Evolutionary conservation across 495 filamentous ascomycete genomes (phyloP).

Genomic region (Aspergillus biplanus): DNA sequence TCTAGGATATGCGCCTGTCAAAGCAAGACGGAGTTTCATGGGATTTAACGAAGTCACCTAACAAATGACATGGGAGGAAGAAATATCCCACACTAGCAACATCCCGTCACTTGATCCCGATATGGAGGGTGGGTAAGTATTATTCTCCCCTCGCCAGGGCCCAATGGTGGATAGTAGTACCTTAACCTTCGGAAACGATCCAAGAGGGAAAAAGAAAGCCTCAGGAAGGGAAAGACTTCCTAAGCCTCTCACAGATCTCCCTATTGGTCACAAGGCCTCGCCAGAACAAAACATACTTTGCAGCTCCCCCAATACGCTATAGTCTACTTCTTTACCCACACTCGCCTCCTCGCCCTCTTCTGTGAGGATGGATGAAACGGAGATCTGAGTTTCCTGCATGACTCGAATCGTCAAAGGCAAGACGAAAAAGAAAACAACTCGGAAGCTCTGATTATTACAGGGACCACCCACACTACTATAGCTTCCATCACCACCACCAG

Average conservation of each 20-base stretch:
- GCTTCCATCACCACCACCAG: not conserved
- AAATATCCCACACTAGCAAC: not conserved
- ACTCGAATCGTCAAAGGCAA: slow-evolving; percentile 12
- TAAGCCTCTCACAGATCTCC: no score
- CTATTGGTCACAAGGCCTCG: no score
- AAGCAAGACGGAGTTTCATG: no score
- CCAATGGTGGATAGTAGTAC: no score
- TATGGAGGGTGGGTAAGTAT: not conserved
- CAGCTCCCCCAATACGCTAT: no score
- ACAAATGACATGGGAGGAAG: not conserved
- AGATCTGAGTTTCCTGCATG: not conserved
- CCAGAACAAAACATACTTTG: no score
- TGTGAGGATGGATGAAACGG: not conserved
- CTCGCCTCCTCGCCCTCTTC: not conserved
- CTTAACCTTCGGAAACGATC: no score
- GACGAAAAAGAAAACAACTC: slow-evolving; percentile 6
- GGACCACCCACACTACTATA: not conserved
- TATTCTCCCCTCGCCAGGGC: no score
- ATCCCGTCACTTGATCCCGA: not conserved
- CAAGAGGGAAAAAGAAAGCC: no score
- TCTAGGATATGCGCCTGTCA: no score
- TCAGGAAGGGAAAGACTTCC: no score
- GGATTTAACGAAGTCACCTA: no score
- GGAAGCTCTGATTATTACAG: slow-evolving; percentile 5
- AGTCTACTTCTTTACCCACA: not conserved